Conservation (phyloP, 306 rosid genomes). For the Cotoneaster glaucophyllus region DNA sequence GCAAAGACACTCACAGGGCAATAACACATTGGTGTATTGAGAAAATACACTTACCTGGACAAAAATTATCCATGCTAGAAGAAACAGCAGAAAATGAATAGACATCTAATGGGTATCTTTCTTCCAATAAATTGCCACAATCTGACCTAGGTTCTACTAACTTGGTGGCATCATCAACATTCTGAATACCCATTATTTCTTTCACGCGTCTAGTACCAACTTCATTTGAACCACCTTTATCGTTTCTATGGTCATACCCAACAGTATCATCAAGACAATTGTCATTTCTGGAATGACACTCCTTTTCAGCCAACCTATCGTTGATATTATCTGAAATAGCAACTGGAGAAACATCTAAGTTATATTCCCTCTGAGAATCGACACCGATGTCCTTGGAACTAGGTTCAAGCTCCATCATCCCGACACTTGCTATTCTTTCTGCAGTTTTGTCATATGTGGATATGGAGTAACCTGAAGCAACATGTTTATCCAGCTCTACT, state of each 20-base stretch:
- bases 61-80: not conserved
- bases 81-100: not conserved
- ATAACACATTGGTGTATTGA: not conserved
- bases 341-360: not conserved
- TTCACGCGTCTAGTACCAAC: not conserved
- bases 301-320: not conserved
- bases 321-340: not conserved
- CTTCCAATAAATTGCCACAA: not conserved
- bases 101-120: not conserved
- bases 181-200: not conserved
- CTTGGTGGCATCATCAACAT: not conserved
- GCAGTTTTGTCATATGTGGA: not conserved
- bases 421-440: not conserved
- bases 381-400: not conserved
- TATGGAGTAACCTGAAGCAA: not conserved
- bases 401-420: not conserved
- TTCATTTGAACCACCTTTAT: not conserved
- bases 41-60: not conserved
- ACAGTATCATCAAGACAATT: not conserved
- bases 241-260: not conserved
- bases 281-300: not conserved
- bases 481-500: not conserved
- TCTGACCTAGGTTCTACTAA: not conserved
- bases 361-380: not conserved
- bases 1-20: not conserved